Percentiles rank a stretch among this genome's conserved stretches.
Evolutionary conservation across 768 basidiomycete genomes (phyloP).

Genomic region (Boletus sensibilis): DNA sequence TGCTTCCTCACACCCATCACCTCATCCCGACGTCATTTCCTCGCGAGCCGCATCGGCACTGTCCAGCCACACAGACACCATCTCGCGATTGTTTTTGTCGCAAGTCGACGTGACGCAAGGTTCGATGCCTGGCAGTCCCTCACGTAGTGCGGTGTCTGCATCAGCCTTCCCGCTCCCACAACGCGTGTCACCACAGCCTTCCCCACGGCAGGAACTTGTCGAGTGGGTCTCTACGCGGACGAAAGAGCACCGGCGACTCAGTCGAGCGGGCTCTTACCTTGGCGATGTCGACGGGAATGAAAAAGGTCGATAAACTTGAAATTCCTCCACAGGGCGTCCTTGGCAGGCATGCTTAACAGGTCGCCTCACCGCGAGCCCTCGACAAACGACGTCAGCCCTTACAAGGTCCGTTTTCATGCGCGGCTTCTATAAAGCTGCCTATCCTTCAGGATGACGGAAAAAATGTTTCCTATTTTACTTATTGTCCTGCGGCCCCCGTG

Average conservation of each 20-base stretch:
- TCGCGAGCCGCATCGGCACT: constrained; percentile 25
- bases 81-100: constrained; percentile 21
- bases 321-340: constrained; percentile 2
- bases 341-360: constrained; percentile 6
- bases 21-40: constrained; percentile 27
- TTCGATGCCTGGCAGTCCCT: constrained; percentile 15
- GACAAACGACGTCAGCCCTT: constrained; percentile 6
- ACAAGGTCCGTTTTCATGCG: constrained; percentile 9
- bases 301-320: constrained; percentile 16
- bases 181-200: constrained; percentile 32
- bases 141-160: constrained; percentile 13
- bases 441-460: constrained; percentile 9
- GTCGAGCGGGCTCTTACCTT: constrained; percentile 24
- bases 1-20: constrained; percentile 24
- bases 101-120: constrained; percentile 14
- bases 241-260: constrained; percentile 11
- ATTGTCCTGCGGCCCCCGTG: constrained; percentile 14
- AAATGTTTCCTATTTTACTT: constrained; percentile 6
- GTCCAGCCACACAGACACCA: constrained; percentile 17
- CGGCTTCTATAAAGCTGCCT: not conserved
- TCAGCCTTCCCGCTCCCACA: constrained; percentile 17
- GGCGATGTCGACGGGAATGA: constrained; percentile 34
- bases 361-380: constrained; percentile 3
- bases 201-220: constrained; percentile 26
- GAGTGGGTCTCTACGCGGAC: constrained; percentile 25